A percentile compares a stretch with the other conserved stretches of the same genome.
phyloP scores from a whole-genome alignment of 2,329 filamentous ascomycete species.

The Atkinsonella hypoxylon region DNA sequence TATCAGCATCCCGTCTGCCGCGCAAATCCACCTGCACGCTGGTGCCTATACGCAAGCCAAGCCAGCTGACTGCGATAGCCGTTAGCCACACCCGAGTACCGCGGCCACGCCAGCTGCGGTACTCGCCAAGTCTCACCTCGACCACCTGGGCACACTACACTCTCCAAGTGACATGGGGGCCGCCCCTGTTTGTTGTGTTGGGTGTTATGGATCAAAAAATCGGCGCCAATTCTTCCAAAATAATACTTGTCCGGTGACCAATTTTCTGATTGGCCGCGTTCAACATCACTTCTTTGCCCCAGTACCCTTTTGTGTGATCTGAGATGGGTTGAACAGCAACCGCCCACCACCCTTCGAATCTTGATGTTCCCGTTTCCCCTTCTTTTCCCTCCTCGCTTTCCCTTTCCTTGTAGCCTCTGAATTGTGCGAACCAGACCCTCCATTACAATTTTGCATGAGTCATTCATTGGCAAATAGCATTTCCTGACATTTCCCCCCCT shows the following conservation, averaged over 20 bases:
- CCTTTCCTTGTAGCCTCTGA: too few species aligned
- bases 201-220: slow-evolving; percentile 16
- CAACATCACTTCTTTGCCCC: slow-evolving; percentile 22
- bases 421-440: slow-evolving; percentile 12
- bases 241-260: slow-evolving; percentile 22
- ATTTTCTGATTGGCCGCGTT: slow-evolving; percentile 28
- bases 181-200: too few species aligned
- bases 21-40: too few species aligned
- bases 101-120: background rate
- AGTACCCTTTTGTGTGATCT: slow-evolving; percentile 23
- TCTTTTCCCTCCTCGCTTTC: slow-evolving; percentile 16
- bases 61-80: too few species aligned
- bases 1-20: too few species aligned
- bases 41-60: too few species aligned
- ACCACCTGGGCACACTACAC: too few species aligned
- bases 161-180: background rate
- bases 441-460: slow-evolving; percentile 19
- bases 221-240: slow-evolving; percentile 22
- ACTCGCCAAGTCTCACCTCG: background rate
- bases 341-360: slow-evolving; percentile 10
- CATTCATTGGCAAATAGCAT: slow-evolving; percentile 13
- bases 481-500: background rate
- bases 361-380: slow-evolving; percentile 8
- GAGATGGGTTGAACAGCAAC: slow-evolving; percentile 12
- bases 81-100: slow-evolving; percentile 1